These are phyloP conservation scores for Solioccasus polychromus DNA, from an alignment of 768 basidiomycete species.

Conservation along the genomic window DNA sequence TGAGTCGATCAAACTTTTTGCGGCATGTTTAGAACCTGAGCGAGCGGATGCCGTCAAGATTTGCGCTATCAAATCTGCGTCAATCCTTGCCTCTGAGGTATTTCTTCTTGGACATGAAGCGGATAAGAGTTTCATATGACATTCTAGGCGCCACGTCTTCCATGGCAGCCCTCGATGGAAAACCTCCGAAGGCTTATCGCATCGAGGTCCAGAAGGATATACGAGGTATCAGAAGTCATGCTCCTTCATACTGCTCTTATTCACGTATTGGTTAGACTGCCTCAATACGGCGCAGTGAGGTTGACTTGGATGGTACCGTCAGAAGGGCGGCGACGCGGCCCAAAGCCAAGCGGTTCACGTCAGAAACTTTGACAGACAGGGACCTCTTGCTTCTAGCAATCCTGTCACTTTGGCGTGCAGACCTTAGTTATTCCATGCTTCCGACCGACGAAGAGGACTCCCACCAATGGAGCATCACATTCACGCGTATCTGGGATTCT, in stretches of 20 bases:
- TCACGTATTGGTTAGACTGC: constrained; percentile 38
- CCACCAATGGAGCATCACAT: constrained; percentile 45
- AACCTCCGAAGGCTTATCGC: constrained; percentile 45
- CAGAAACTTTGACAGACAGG: constrained; percentile 61
- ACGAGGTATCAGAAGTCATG: constrained; percentile 42
- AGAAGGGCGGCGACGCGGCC: constrained; percentile 57
- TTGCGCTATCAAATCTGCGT: constrained; percentile 68
- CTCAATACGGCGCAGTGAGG: constrained; percentile 55
- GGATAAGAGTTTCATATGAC: constrained; percentile 9
- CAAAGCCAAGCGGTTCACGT: constrained; percentile 53
- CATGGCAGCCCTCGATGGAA: constrained; percentile 55
- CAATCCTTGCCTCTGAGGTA: constrained; percentile 69
- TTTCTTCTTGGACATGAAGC: constrained; percentile 8
- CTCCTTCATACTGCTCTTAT: constrained; percentile 2
- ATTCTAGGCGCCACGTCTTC: constrained; percentile 48
- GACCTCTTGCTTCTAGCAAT: constrained; percentile 70
- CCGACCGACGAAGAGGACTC: constrained; percentile 41
- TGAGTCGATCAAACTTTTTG: constrained; percentile 60
- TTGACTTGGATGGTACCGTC: constrained; percentile 53
- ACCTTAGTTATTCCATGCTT: constrained; percentile 52
- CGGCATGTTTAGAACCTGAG: constrained; percentile 67
- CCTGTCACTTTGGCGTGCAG: constrained; percentile 65
- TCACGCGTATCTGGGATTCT: constrained; percentile 57
- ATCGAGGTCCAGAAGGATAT: constrained; percentile 51
- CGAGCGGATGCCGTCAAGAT: constrained; percentile 81